These are phyloP conservation scores for Pilasporangium apinafurcum DNA, from an alignment of 352 stramenopile species.

Conservation along the genomic window DNA sequence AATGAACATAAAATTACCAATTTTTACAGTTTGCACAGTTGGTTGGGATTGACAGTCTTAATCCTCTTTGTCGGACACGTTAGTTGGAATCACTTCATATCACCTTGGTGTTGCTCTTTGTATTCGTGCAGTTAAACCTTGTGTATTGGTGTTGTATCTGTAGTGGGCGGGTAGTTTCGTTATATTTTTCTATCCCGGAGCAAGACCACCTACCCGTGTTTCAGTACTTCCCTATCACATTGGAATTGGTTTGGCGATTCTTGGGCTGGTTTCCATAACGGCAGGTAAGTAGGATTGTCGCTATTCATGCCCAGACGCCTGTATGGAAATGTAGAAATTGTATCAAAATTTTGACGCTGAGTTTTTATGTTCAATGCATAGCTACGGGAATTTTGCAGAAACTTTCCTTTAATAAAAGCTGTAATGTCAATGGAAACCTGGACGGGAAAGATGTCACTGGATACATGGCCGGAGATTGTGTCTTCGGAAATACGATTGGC, in stretches of 20 bases:
- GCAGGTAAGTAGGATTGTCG: slow-evolving; percentile 14
- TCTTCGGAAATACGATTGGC: slow-evolving; percentile 69
- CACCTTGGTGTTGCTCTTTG: background rate
- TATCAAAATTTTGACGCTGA: background rate
- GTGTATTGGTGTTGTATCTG: background rate
- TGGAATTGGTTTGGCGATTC: slow-evolving; percentile 48
- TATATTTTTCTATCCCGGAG: slow-evolving; percentile 75
- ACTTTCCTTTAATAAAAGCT: slow-evolving; percentile 80
- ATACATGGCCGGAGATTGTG: slow-evolving; percentile 66
- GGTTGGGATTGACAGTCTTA: slow-evolving; percentile 64
- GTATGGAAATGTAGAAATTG: too few species aligned
- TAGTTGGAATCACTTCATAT: slow-evolving; percentile 1
- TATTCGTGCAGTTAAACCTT: background rate
- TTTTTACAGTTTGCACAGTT: slow-evolving; percentile 85
- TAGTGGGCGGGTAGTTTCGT: slow-evolving; percentile 64
- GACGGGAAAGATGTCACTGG: slow-evolving; percentile 58
- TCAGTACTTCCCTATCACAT: slow-evolving; percentile 58
- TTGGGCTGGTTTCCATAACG: slow-evolving; percentile 57
- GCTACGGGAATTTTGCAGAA: slow-evolving; percentile 74
- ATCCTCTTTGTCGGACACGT: slow-evolving; percentile 49
- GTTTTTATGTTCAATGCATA: background rate
- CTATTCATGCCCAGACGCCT: too few species aligned
- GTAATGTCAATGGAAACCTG: slow-evolving; percentile 66
- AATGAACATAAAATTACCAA: slow-evolving; percentile 84
- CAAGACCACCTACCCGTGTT: slow-evolving; percentile 27